Evolutionary conservation across 1,284 basidiomycete genomes (phyloP).

Genomic region (Heterobasidion annosum): DNA sequence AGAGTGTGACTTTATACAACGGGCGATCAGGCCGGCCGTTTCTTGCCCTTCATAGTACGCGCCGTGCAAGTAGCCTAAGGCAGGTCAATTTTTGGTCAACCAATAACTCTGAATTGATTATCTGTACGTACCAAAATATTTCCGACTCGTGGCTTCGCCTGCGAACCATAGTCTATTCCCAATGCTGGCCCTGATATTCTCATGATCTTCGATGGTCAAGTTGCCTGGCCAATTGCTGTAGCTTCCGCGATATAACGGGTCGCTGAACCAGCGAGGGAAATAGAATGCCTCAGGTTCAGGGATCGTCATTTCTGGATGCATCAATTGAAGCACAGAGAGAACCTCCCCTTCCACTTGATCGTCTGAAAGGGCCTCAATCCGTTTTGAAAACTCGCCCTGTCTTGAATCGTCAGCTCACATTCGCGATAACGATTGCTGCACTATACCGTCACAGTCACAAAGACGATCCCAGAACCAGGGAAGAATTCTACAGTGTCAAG

Average conservation of each 20-base stretch:
- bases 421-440: not conserved
- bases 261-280: slow-evolving; percentile 38
- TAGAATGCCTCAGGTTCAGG: slow-evolving; percentile 35
- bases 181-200: slow-evolving; percentile 43
- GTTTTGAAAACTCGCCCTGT: slow-evolving; percentile 50
- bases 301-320: slow-evolving; percentile 36
- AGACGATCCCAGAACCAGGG: slow-evolving; percentile 51
- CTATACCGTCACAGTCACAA: slow-evolving; percentile 57
- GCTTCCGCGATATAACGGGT: slow-evolving; percentile 45
- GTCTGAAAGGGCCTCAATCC: slow-evolving; percentile 45
- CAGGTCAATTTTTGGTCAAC: not conserved
- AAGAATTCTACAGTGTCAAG: slow-evolving; percentile 52
- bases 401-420: slow-evolving; percentile 16
- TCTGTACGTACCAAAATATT: slow-evolving; percentile 20
- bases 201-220: slow-evolving; percentile 42
- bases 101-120: not conserved
- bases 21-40: slow-evolving; percentile 4
- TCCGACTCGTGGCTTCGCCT: not conserved
- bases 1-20: not conserved
- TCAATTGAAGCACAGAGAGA: slow-evolving; percentile 41
- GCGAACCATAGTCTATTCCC: not conserved
- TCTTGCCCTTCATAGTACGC: slow-evolving; percentile 25
- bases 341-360: slow-evolving; percentile 42
- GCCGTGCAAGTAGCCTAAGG: slow-evolving; percentile 25
- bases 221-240: slow-evolving; percentile 56